Conservation (phyloP, 179 eudicot genomes). For the Drosera spatulata region DNA sequence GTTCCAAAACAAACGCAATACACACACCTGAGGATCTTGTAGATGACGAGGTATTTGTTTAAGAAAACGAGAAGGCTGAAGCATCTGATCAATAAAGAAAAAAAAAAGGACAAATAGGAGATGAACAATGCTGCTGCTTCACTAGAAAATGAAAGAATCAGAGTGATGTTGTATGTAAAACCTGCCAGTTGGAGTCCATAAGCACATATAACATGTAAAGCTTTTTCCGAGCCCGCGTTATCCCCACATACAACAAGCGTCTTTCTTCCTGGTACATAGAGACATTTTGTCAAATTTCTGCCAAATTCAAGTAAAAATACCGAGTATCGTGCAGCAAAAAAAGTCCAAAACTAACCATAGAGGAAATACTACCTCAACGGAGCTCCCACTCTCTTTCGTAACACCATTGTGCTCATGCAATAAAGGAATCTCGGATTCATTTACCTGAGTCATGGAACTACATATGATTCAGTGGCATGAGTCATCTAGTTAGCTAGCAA, state of each 20-base stretch:
- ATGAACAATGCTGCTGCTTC: neutral
- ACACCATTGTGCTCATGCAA: conserved; percentile 76
- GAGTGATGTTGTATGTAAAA: conserved; percentile 3
- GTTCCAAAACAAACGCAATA: neutral
- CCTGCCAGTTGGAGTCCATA: conserved; percentile 97
- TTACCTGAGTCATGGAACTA: conserved; percentile 37
- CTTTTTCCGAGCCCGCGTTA: conserved; percentile 91
- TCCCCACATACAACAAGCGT: conserved; percentile 82
- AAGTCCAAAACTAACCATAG: neutral
- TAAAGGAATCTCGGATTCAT: conserved; percentile 90
- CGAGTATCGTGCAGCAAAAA: neutral
- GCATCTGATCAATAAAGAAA: conserved; percentile 35
- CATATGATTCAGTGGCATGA: neutral
- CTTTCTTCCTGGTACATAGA: conserved; percentile 57
- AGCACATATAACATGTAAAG: conserved; percentile 63
- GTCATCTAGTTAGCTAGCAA: neutral
- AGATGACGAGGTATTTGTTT: conserved; percentile 73
- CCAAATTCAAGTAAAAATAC: neutral
- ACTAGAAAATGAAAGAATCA: conserved; percentile 3
- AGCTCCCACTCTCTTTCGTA: conserved; percentile 34
- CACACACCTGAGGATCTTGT: conserved; percentile 49
- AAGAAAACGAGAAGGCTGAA: conserved; percentile 89
- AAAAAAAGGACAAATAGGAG: neutral
- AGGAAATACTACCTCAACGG: conserved; percentile 60
- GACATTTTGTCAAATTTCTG: too few species aligned